A percentile compares a stretch with the other conserved stretches of the same genome.
Conservation (phyloP, 768 basidiomycete genomes). For the Hygrocybe punicea region DNA sequence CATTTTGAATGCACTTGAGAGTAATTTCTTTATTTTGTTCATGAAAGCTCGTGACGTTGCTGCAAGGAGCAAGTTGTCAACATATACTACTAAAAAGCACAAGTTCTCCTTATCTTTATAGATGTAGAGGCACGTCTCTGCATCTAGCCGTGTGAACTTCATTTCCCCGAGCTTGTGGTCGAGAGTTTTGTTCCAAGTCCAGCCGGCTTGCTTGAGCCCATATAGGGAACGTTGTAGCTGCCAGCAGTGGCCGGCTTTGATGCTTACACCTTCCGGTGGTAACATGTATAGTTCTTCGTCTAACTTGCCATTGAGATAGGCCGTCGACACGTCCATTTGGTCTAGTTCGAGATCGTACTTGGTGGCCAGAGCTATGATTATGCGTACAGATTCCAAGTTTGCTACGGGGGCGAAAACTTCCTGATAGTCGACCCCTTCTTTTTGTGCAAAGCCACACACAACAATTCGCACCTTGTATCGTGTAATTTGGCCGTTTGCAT, state of each 20-base stretch:
- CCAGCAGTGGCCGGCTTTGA: not conserved
- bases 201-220: slow-evolving; percentile 34
- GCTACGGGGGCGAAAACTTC: slow-evolving; percentile 32
- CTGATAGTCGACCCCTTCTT: slow-evolving; percentile 35
- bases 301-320: slow-evolving; percentile 32
- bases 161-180: slow-evolving; percentile 10
- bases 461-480: slow-evolving; percentile 31
- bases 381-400: slow-evolving; percentile 25
- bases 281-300: slow-evolving; percentile 6
- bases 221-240: slow-evolving; percentile 25
- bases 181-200: slow-evolving; percentile 25
- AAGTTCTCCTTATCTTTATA: slow-evolving; percentile 12
- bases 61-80: slow-evolving; percentile 26
- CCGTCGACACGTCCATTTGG: slow-evolving; percentile 40
- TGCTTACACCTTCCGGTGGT: not conserved
- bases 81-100: slow-evolving; percentile 28
- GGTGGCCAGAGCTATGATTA: slow-evolving; percentile 37
- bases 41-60: slow-evolving; percentile 12
- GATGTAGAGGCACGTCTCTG: slow-evolving; percentile 26
- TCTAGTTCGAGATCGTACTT: slow-evolving; percentile 33
- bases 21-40: not conserved
- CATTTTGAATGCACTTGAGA: not conserved
- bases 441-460: slow-evolving; percentile 35
- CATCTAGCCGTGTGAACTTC: slow-evolving; percentile 22
- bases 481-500: not conserved